Evolutionary conservation across 208 protist species (phyloP).

Genomic region (Leishmania mexicana): DNA sequence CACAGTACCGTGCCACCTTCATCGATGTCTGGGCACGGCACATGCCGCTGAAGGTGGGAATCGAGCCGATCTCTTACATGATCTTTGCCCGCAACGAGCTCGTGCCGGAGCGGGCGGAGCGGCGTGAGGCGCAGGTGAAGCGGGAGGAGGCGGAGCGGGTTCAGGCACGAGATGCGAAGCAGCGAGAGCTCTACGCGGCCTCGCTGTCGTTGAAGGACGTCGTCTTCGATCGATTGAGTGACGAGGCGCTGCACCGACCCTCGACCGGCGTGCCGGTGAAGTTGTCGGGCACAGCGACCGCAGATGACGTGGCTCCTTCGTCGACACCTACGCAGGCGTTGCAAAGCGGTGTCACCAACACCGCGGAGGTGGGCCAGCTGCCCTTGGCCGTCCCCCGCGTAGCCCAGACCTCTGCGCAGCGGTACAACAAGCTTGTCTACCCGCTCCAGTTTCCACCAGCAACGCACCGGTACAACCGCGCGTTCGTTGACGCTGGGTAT

Average conservation of each 20-base stretch:
- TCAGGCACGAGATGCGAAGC: slow-evolving; percentile 52
- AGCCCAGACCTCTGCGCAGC: slow-evolving; percentile 49
- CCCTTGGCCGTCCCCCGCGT: slow-evolving; percentile 65
- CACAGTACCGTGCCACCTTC: slow-evolving; percentile 85
- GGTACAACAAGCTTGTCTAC: slow-evolving; percentile 81
- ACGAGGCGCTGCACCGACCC: slow-evolving; percentile 81
- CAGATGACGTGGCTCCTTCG: neutral
- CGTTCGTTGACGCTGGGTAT: slow-evolving; percentile 84
- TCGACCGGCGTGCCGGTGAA: slow-evolving; percentile 67
- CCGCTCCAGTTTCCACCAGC: slow-evolving; percentile 72
- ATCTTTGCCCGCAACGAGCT: slow-evolving; percentile 88
- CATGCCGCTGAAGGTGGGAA: slow-evolving; percentile 81
- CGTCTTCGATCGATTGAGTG: slow-evolving; percentile 85
- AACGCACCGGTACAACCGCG: slow-evolving; percentile 83
- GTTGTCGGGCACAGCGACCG: slow-evolving; percentile 10
- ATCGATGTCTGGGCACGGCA: slow-evolving; percentile 85
- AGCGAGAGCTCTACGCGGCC: slow-evolving; percentile 65
- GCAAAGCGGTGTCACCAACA: slow-evolving; percentile 41
- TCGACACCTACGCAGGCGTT: slow-evolving; percentile 6
- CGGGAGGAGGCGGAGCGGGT: slow-evolving; percentile 36
- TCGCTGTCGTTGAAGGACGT: slow-evolving; percentile 82
- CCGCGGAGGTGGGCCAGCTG: slow-evolving; percentile 68
- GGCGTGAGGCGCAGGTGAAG: slow-evolving; percentile 47
- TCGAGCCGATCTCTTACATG: slow-evolving; percentile 86
- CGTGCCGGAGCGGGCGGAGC: slow-evolving; percentile 77